phyloP scores from a whole-genome alignment of 192 early-diverging fungal genomes.

The Lobosporangium transversale region DNA sequence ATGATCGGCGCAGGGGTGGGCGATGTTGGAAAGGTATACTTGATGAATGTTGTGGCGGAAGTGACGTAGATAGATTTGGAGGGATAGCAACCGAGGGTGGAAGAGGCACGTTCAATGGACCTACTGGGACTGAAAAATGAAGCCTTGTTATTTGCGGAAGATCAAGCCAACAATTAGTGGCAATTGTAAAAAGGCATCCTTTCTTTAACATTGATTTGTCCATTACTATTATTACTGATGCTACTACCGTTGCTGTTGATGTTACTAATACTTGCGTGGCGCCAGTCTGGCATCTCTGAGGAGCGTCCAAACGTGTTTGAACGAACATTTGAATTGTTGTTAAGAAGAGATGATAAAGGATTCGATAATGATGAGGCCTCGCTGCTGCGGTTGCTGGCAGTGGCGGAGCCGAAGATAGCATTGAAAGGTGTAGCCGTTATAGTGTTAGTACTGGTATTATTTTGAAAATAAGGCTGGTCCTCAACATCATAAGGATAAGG shows the following conservation, averaged over 20 bases:
- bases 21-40: constrained; percentile 7
- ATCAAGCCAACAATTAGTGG: neutral
- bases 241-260: neutral
- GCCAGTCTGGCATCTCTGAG: too few species aligned
- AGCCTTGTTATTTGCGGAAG: neutral
- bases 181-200: too few species aligned
- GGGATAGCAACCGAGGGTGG: neutral
- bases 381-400: neutral
- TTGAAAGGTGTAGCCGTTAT: neutral
- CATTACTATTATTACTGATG: neutral
- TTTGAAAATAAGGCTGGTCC: neutral
- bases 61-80: neutral
- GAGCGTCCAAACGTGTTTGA: too few species aligned
- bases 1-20: neutral
- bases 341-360: neutral
- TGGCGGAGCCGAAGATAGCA: neutral
- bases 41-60: neutral
- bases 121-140: neutral
- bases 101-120: neutral
- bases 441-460: neutral
- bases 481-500: neutral
- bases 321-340: too few species aligned
- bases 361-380: neutral
- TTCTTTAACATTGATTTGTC: neutral
- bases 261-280: too few species aligned